Percentiles rank a stretch among this genome's conserved stretches.
Conservation (phyloP, 495 filamentous ascomycete genomes). For the Coniosporium apollinis region DNA sequence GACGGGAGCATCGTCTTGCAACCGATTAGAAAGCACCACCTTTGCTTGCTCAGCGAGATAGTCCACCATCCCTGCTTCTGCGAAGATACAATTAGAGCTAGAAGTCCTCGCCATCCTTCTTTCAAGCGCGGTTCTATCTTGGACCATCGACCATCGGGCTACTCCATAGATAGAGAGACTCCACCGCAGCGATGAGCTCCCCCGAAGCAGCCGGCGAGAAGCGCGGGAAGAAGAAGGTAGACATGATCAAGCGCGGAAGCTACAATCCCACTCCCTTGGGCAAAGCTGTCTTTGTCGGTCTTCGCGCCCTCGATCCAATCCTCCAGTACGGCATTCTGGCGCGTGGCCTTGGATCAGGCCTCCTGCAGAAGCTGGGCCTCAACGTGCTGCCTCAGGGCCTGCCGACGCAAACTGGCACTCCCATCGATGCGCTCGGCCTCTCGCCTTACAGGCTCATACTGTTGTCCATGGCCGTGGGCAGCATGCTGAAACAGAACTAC, state of each 20-base stretch:
- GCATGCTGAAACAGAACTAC: conserved; percentile 34
- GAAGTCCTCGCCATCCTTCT: no score
- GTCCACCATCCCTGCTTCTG: no score
- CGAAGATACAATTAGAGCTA: no score
- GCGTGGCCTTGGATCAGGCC: conserved; percentile 18
- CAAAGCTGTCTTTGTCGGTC: conserved; percentile 36
- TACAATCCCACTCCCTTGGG: conserved; percentile 29
- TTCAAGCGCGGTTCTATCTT: no score
- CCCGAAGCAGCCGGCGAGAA: neutral
- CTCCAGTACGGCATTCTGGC: conserved; percentile 39
- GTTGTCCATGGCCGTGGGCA: conserved; percentile 32
- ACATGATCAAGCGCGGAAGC: conserved; percentile 19
- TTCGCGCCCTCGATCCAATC: conserved; percentile 37
- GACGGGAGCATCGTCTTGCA: no score
- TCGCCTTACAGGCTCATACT: conserved; percentile 27
- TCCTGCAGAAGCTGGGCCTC: conserved; percentile 18
- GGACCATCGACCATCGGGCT: no score
- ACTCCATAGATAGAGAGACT: no score
- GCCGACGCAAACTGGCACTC: conserved; percentile 18
- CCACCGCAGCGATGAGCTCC: neutral
- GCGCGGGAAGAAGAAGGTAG: conserved; percentile 4
- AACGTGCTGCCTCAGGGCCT: conserved; percentile 17
- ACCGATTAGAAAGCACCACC: no score
- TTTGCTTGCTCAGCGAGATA: no score
- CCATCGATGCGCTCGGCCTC: conserved; percentile 21